Evolutionary conservation across 495 filamentous ascomycete genomes (phyloP).

Genomic region (Neurospora sp.): DNA sequence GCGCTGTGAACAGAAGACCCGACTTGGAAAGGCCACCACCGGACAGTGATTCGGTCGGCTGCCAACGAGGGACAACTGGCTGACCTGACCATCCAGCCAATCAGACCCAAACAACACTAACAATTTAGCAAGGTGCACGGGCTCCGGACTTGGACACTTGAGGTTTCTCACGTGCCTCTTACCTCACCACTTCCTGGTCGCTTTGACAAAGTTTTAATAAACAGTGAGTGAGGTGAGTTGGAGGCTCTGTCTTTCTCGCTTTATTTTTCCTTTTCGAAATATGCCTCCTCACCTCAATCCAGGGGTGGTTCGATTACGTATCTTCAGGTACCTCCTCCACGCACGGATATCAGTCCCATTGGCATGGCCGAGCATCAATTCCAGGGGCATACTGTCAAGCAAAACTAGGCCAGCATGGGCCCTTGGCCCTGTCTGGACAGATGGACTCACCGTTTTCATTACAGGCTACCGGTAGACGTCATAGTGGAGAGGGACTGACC

Average conservation of each 20-base stretch:
- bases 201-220: neutral
- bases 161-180: neutral
- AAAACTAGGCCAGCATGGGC: neutral
- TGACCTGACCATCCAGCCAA: neutral
- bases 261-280: neutral
- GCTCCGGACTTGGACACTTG: neutral
- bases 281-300: neutral
- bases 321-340: neutral
- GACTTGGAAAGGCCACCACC: no score
- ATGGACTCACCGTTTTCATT: neutral
- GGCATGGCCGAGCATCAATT: neutral
- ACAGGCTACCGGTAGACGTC: neutral
- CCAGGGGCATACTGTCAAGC: neutral
- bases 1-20: neutral
- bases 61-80: neutral
- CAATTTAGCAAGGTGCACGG: neutral
- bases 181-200: neutral
- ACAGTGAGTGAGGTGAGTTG: neutral
- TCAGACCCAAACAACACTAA: neutral
- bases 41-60: neutral
- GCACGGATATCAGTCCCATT: neutral
- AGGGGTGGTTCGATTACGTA: neutral
- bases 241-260: neutral
- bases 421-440: neutral
- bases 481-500: neutral